A percentile compares a stretch with the other conserved stretches of the same genome.
Conservation (phyloP, 306 rosid species). For the Styphnolobium japonicum region DNA sequence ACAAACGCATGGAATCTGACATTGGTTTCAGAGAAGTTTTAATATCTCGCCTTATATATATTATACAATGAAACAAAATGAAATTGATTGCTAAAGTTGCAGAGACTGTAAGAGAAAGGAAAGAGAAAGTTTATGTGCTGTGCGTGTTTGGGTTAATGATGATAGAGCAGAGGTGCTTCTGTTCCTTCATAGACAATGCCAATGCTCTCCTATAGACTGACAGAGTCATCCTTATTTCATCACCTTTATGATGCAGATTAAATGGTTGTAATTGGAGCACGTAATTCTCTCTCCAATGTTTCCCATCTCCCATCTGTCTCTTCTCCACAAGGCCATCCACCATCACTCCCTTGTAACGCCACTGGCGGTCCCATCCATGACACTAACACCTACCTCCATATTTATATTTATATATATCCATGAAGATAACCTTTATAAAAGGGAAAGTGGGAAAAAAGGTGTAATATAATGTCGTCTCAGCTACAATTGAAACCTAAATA, state of each 20-base stretch:
- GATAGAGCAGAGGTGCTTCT: constrained; percentile 25
- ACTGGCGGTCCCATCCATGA: constrained; percentile 61
- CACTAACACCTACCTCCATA: constrained; percentile 27
- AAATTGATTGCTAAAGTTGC: constrained; percentile 24
- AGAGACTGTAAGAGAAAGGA: background rate
- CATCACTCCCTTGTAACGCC: constrained; percentile 37
- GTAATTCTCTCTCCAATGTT: constrained; percentile 53
- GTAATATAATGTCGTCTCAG: background rate
- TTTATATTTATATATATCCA: constrained; percentile 13
- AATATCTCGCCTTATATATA: background rate
- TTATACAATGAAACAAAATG: constrained; percentile 28
- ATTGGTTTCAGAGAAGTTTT: constrained; percentile 39
- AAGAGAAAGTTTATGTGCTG: background rate
- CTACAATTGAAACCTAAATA: background rate
- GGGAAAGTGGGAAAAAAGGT: constrained; percentile 2
- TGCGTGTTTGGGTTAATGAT: constrained; percentile 1
- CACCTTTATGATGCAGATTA: constrained; percentile 48
- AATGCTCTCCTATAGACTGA: constrained; percentile 37
- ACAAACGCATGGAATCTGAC: constrained; percentile 54
- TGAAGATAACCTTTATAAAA: constrained; percentile 9
- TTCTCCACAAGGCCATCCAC: constrained; percentile 53
- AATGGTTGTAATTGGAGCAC: constrained; percentile 62
- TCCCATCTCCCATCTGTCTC: constrained; percentile 89
- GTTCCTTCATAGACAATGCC: constrained; percentile 23
- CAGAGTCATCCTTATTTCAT: constrained; percentile 16